These are phyloP conservation scores for Apiospora arundinis DNA, from an alignment of 2,329 filamentous ascomycete species.

Conservation along the genomic window DNA sequence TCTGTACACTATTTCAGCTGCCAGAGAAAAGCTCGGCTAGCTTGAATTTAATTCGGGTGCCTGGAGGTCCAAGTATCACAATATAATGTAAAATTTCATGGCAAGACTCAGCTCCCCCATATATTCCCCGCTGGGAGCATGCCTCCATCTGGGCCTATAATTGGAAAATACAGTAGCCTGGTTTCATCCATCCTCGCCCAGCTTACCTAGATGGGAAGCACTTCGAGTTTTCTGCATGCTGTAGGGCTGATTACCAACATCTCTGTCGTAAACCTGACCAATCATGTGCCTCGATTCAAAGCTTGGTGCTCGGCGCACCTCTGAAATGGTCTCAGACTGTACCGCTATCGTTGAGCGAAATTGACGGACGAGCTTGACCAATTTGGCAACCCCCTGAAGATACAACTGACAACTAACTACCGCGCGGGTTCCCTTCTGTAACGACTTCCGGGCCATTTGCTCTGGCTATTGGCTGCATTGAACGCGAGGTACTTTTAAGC, in stretches of 20 bases:
- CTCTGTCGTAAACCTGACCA: slow-evolving; percentile 13
- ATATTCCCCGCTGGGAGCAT: slow-evolving; percentile 1
- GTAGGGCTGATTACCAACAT: slow-evolving; percentile 16
- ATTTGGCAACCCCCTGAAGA: slow-evolving; percentile 1
- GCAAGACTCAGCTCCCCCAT: background rate
- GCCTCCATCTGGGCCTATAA: background rate
- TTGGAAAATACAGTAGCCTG: background rate
- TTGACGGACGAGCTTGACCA: background rate
- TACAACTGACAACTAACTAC: background rate
- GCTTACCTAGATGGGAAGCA: background rate
- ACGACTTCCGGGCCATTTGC: background rate
- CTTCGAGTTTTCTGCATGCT: background rate
- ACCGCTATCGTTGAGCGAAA: background rate
- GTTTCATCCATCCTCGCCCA: background rate
- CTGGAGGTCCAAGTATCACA: background rate
- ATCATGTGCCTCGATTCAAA: background rate
- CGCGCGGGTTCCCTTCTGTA: background rate
- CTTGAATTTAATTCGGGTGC: background rate
- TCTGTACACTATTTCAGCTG: background rate
- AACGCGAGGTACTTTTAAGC: slow-evolving; percentile 6
- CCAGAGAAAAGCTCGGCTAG: background rate
- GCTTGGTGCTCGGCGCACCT: background rate
- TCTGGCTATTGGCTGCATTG: background rate
- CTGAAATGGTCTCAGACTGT: background rate
- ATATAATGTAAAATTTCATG: background rate